phyloP scores from a whole-genome alignment of 768 basidiomycete species.

The Macrolepiota fuliginosa region DNA sequence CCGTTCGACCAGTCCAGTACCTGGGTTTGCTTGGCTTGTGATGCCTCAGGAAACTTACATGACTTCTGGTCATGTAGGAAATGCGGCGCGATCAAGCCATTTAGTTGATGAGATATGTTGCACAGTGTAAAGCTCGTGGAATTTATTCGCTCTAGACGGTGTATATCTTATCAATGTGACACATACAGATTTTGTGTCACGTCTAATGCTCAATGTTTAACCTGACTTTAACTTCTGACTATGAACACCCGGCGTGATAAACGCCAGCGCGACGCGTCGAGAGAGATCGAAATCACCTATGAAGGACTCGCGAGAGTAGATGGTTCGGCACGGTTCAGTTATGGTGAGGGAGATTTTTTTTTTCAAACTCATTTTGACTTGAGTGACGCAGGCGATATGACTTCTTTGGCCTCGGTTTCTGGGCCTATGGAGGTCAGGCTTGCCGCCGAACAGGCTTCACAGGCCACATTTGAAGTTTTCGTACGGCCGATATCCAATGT shows the following conservation, averaged over 20 bases:
- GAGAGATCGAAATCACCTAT: slow-evolving; percentile 44
- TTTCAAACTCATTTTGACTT: slow-evolving; percentile 6
- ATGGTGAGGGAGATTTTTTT: slow-evolving; percentile 38
- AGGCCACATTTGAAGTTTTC: slow-evolving; percentile 71
- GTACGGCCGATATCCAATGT: slow-evolving; percentile 69
- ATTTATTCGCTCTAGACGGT: too few species aligned
- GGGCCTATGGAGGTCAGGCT: slow-evolving; percentile 79
- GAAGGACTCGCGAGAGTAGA: slow-evolving; percentile 70
- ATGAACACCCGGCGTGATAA: slow-evolving; percentile 31
- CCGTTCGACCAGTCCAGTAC: slow-evolving; percentile 24
- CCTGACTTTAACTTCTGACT: not conserved
- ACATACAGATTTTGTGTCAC: not conserved
- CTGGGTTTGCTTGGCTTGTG: not conserved
- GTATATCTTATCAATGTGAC: not conserved
- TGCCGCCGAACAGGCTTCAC: slow-evolving; percentile 65
- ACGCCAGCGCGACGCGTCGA: slow-evolving; percentile 30
- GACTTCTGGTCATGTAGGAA: slow-evolving; percentile 73
- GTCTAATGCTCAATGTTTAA: too few species aligned
- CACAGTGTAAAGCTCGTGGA: too few species aligned
- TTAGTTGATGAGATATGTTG: too few species aligned
- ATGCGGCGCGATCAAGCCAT: slow-evolving; percentile 66
- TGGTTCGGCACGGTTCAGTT: slow-evolving; percentile 71
- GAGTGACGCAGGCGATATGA: slow-evolving; percentile 27
- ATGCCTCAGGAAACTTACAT: slow-evolving; percentile 46
- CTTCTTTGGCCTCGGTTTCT: slow-evolving; percentile 69